Conservation (phyloP, 371 early-diverging fungal genomes). For the Quaeritorhiza haematococci region DNA sequence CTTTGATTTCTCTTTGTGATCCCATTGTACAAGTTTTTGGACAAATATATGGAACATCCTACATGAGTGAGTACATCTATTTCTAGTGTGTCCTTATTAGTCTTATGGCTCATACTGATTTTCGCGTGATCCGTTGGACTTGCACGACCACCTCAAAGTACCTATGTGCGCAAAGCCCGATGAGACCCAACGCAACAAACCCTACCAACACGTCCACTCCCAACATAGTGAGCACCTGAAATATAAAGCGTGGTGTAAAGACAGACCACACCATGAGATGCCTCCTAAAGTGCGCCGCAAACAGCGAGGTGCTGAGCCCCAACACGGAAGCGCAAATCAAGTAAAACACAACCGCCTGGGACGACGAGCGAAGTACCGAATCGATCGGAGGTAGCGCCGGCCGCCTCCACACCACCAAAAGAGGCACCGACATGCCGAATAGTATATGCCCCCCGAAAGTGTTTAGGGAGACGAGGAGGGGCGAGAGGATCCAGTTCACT, state of each 20-base stretch:
- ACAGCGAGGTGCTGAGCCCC: conserved; percentile 35
- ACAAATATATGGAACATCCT: no score
- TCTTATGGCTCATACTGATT: no score
- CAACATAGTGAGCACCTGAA: conserved; percentile 49
- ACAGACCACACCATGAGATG: conserved; percentile 96
- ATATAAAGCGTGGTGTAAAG: conserved; percentile 85
- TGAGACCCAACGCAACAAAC: no score
- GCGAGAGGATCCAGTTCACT: conserved; percentile 65
- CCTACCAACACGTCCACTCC: conserved; percentile 34
- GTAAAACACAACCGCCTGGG: conserved; percentile 1
- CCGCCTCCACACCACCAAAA: conserved; percentile 31
- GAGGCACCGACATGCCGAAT: conserved; percentile 27
- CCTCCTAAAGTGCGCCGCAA: conserved; percentile 64
- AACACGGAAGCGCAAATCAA: neutral
- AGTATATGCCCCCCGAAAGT: conserved; percentile 70
- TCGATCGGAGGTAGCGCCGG: conserved; percentile 9
- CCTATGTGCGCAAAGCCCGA: no score
- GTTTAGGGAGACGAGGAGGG: conserved; percentile 68
- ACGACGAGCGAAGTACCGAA: neutral
- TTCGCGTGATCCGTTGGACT: no score
- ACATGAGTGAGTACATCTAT: no score
- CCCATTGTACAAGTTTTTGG: no score
- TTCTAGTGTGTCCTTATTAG: no score
- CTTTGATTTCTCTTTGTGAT: no score
- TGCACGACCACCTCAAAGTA: no score